Percentiles rank a stretch among this genome's conserved stretches.
Conservation (phyloP, 2,329 filamentous ascomycete genomes). For the Mycogone perniciosa region DNA sequence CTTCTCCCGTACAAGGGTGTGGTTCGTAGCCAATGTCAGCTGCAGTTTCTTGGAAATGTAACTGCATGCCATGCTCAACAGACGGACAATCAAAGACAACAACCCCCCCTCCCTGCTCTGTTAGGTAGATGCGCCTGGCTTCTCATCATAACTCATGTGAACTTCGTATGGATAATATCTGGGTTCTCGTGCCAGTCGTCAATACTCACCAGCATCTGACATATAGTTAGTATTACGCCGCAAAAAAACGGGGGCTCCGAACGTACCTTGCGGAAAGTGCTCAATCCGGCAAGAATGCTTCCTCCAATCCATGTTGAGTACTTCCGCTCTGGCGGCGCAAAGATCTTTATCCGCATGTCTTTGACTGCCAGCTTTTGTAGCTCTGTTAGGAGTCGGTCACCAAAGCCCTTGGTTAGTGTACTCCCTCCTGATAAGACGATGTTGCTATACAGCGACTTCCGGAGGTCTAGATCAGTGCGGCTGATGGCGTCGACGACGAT, state of each 20-base stretch:
- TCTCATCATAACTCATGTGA: conserved; percentile 54
- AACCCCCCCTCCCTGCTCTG: conserved; percentile 6
- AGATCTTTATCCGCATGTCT: conserved; percentile 99
- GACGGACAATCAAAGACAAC: conserved; percentile 6
- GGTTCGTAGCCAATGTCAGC: neutral
- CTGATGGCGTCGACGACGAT: conserved; percentile 96
- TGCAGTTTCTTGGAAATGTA: neutral
- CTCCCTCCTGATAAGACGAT: conserved; percentile 96
- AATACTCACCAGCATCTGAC: conserved; percentile 98
- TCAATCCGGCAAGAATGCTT: conserved; percentile 91
- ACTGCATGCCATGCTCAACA: conserved; percentile 1
- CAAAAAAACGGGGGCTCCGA: neutral
- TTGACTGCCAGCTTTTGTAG: conserved; percentile 91
- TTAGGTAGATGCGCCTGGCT: neutral
- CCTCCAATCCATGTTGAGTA: conserved; percentile 99
- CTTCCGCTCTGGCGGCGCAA: conserved; percentile 92
- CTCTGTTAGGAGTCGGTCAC: conserved; percentile 84
- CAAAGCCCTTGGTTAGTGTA: conserved; percentile 94
- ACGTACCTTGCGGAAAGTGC: conserved; percentile 93
- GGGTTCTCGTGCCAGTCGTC: conserved; percentile 99
- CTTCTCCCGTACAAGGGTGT: neutral
- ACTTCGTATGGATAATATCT: conserved; percentile 97
- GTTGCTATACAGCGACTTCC: conserved; percentile 90
- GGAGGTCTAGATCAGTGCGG: conserved; percentile 89
- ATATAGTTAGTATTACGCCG: neutral